Base-by-base conservation (phyloP, 345 rosid species). In the Anacardium occidentale region DNA sequence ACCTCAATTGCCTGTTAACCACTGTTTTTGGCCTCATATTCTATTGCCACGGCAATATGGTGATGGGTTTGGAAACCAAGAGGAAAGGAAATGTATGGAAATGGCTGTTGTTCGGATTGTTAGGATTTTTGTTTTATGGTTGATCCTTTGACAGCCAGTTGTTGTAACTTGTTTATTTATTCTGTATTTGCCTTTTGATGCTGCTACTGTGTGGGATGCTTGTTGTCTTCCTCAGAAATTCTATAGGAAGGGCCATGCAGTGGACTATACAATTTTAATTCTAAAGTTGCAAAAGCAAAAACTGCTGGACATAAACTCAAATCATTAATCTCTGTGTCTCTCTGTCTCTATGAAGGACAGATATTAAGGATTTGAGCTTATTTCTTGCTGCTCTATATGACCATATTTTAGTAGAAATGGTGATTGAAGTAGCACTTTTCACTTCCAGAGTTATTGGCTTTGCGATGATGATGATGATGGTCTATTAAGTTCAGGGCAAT, bases 1-100 rank as follows among this genome's bases (percentile, higher is more conserved):
- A 76, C 85, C 58, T 78, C 87, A 73, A 81, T 86, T 26, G 71
- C 83, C 67, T 86, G 87, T 74, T 86, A 79, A 82, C 21, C 51
- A 22, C 20, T 29, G 0, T 51, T 62, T 63, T 29, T 24, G 13
- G 71, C 40, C 62, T 22, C 9, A 22, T 21, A 48, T 44, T 22
- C 32, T 54, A 51, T 24, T 48, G 20, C 52, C 34, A 1, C 3
- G 32, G 13, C 7, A 22, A 10, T 45, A 42, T 53, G 68, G 5
- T 10, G 58, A n/a, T 24, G 65, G 68, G 67, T 37, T 37, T 37
- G 9, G 42, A 37, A 37, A 37, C 42, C 42, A 57, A 67, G 26
- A 24, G 32, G 20, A 44, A 51, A 51, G 17, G 17, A 51, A 10
- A 25, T 48, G 75, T 54, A 10, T 10, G 69, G 7, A 66, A 62